Base-by-base conservation (phyloP, 2,329 filamentous ascomycete genomes). In the Colletotrichum cordylinicola region DNA sequence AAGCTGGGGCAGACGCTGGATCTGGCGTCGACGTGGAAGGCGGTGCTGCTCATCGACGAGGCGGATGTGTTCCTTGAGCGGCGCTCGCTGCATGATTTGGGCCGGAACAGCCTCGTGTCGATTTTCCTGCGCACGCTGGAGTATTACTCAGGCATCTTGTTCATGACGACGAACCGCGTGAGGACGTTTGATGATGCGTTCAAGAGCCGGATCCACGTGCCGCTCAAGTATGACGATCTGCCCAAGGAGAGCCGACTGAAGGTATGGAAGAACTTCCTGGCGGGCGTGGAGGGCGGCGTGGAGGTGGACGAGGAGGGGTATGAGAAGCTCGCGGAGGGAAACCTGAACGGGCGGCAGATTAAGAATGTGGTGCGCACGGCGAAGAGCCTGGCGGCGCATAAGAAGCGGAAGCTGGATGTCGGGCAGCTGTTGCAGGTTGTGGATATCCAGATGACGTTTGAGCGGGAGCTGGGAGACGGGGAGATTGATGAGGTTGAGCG, bases 121-220 rank as follows among this genome's bases (percentile, higher is more conserved):
- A 95, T 89, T 73, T 89, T 89, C 81, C 81, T 90, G 24, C 86
- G 88, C 27, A 86, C 86, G 1, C 84, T 90, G 69, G 88, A 90
- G 81, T 89, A 89, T 80, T 89, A 88, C 81, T 83, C 84, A 6
- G 88, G 88, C 58, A 85, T 89, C 18, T 83, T 90, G 37, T 88
- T 90, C 83, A 84, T 90, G 73, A 90, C 87, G 33, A 89, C 87
- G 61, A 90, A 89, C 82, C 84, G 87, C 16, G 87, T 89, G 37
- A 83, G 84, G 86, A 96, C 94, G 0, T 98, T 98, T 80, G 96
- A 98, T 80, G 95, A 97, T 77, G 96, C 96, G 1, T 98, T 98
- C 88, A 94, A 97, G 82, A 95, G 93, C 12, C 92, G 96, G 29
- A 98, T 98, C 77, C 95, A 98, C 83, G 93, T 98, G 79, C 94